Evolutionary conservation across 768 basidiomycete genomes (phyloP), one percentile per base, ranked within the genome.

Genomic region (Lentinula lateritia): DNA sequence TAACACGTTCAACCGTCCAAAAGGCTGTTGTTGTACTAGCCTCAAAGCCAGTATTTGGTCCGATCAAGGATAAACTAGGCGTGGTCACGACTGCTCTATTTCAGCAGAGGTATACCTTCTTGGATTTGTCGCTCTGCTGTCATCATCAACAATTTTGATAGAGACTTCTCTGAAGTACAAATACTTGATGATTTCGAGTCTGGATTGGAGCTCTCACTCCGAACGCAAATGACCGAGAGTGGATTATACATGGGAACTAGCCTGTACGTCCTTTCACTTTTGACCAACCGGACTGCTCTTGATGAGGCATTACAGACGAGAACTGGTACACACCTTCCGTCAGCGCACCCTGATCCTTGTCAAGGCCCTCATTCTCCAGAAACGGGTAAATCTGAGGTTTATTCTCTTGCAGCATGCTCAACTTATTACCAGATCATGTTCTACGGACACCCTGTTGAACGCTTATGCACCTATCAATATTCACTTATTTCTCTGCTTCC

Each of bases 21-120:
- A 99, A 98, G 71, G 95, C 97, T 0, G 92, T 99, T 3, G 93
- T 98, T 0, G 92, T 99, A 2, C 79, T 99, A 39, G 95, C 93
- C 3, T 85, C 89, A 12, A 91, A 92, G 69, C 93, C 94, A 0
- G 84, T 95, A 2, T 96, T 96, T 68, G 97, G 97, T 12, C 93
- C 94, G 9, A 93, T 98, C 73, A 85, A 92, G 42, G 95, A 98
- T 69, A 95, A 93, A 67, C 79, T 99, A 0, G 93, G 96, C 16
- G 93, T 98, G 2, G 91, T 99, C 35, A 99, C 97, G 0, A 83
- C 89, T 12, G 90, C 96, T 2, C 80, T 95, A 48, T 99, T 97
- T 72, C 84, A 89, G 34, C 95, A 97, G 71, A 80, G 85, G 86
- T 87, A 68, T 55, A 28, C 28, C 50, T n/a, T 39, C 15, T 54